Conservation (phyloP, 495 filamentous ascomycete species). For the Penicillium flavigenum region DNA sequence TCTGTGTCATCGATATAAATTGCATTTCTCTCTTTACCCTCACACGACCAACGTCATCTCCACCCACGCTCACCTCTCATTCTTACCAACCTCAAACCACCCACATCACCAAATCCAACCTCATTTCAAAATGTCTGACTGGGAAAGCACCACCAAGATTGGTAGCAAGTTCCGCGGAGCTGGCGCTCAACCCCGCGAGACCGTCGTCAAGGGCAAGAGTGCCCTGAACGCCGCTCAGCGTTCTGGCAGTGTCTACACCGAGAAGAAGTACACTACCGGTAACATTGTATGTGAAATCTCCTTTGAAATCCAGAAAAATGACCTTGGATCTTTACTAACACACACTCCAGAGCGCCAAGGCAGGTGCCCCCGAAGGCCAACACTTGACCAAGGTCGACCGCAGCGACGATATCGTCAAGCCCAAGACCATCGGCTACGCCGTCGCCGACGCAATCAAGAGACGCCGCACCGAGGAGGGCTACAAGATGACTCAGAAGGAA, state of each 20-base stretch:
- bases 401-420: constrained; percentile 94
- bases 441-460: constrained; percentile 82
- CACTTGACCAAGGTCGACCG: constrained; percentile 98
- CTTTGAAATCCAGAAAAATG: background rate
- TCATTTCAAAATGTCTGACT: constrained; percentile 57
- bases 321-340: constrained; percentile 5
- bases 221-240: constrained; percentile 90
- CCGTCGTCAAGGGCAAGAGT: constrained; percentile 79
- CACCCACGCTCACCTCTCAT: background rate
- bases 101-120: constrained; percentile 5
- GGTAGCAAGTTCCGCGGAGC: constrained; percentile 68
- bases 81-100: constrained; percentile 12
- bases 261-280: constrained; percentile 84
- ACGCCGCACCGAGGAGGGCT: constrained; percentile 66
- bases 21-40: constrained; percentile 34
- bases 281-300: constrained; percentile 67
- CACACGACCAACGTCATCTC: constrained; percentile 31
- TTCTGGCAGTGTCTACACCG: constrained; percentile 73
- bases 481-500: constrained; percentile 96
- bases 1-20: constrained; percentile 48
- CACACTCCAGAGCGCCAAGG: constrained; percentile 50
- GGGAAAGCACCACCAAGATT: constrained; percentile 91
- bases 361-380: constrained; percentile 75
- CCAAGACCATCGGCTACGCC: constrained; percentile 77
- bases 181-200: constrained; percentile 69